A percentile compares a stretch with the other conserved stretches of the same genome.
These are phyloP conservation scores for Aspergillus hiratsukae DNA, from an alignment of 2,329 filamentous ascomycete genomes.

Conservation along the genomic window DNA sequence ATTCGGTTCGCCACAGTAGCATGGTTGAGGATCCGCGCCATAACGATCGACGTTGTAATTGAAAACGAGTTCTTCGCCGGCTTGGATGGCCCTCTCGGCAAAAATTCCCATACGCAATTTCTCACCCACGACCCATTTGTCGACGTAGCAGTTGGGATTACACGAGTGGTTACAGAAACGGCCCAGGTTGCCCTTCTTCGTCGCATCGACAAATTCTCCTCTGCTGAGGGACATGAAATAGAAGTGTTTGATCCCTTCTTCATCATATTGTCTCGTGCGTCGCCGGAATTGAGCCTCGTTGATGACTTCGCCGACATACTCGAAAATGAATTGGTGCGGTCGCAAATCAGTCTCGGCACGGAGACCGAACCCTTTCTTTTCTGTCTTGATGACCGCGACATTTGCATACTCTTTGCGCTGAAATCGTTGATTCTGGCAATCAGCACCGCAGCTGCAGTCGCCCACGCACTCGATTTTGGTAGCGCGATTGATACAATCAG, in stretches of 20 bases:
- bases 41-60: constrained; percentile 99
- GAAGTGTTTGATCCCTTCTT: constrained; percentile 97
- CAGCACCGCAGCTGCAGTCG: constrained; percentile 79
- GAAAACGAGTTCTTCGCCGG: constrained; percentile 93
- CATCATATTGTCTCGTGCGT: constrained; percentile 88
- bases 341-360: constrained; percentile 73
- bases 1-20: constrained; percentile 91
- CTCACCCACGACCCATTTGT: constrained; percentile 98
- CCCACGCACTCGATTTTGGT: constrained; percentile 95
- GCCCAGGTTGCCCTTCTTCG: constrained; percentile 90
- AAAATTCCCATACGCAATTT: constrained; percentile 99
- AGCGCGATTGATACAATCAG: constrained; percentile 95
- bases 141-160: constrained; percentile 97
- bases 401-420: constrained; percentile 83
- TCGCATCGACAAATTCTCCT: constrained; percentile 95
- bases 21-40: constrained; percentile 91
- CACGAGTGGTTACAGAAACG: constrained; percentile 99
- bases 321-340: constrained; percentile 88
- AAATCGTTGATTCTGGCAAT: constrained; percentile 93
- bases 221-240: constrained; percentile 99
- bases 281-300: constrained; percentile 84
- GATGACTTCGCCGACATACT: constrained; percentile 98
- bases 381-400: constrained; percentile 93
- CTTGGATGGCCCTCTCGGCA: constrained; percentile 74
- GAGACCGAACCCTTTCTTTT: constrained; percentile 94